These are phyloP conservation scores for Astrocystis sublimbata DNA, from an alignment of 495 filamentous ascomycete species.

Conservation along the genomic window DNA sequence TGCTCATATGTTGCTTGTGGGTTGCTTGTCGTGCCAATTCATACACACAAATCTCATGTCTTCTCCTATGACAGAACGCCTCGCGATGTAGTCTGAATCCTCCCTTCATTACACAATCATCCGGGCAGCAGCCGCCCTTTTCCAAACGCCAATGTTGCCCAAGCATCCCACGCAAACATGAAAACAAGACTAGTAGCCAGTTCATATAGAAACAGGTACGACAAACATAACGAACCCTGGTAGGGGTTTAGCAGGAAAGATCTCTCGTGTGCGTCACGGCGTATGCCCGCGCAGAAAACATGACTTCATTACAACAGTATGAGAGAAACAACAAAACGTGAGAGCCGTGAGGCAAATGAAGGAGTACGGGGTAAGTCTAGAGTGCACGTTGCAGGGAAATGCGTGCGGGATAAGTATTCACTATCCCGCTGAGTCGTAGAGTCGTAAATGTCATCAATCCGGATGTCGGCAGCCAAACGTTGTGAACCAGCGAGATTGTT, in stretches of 20 bases:
- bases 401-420: background rate
- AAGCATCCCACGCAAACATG: background rate
- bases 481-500: background rate
- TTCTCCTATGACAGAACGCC: constrained; percentile 11
- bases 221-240: constrained; percentile 2
- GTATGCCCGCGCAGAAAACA: constrained; percentile 23
- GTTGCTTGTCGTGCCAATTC: constrained; percentile 1
- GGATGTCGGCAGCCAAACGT: background rate
- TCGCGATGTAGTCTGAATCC: background rate
- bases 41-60: constrained; percentile 10
- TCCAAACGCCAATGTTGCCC: constrained; percentile 14
- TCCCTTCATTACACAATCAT: background rate
- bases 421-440: constrained; percentile 30
- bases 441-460: constrained; percentile 29
- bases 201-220: background rate
- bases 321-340: constrained; percentile 21
- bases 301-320: constrained; percentile 34
- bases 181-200: background rate
- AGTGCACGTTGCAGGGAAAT: constrained; percentile 9
- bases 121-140: constrained; percentile 3
- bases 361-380: constrained; percentile 28
- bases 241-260: constrained; percentile 17
- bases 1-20: constrained; percentile 6
- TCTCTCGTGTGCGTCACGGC: constrained; percentile 11
- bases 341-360: constrained; percentile 30